Evolutionary conservation across 2,329 filamentous ascomycete species (phyloP).

Genomic region (Claviceps sp.): DNA sequence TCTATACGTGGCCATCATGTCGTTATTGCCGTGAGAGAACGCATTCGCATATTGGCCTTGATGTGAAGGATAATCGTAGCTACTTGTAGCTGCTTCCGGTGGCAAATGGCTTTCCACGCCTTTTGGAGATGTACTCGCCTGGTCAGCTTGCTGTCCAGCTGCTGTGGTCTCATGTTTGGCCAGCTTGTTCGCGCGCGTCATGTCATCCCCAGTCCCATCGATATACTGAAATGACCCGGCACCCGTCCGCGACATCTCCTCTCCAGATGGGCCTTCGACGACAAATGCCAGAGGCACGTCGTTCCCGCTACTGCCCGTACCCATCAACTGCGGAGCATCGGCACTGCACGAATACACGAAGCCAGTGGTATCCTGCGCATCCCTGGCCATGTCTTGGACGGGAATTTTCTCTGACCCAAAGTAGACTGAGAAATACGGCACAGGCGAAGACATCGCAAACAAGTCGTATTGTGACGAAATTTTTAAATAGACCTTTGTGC

Average conservation of each 20-base stretch:
- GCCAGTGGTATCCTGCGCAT: slow-evolving; percentile 40
- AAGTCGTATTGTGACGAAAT: slow-evolving; percentile 66
- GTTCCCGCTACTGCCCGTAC: slow-evolving; percentile 34
- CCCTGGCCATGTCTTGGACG: slow-evolving; percentile 47
- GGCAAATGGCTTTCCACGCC: slow-evolving; percentile 23
- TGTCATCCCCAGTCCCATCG: slow-evolving; percentile 34
- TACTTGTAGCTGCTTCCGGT: slow-evolving; percentile 28
- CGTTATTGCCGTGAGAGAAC: slow-evolving; percentile 30
- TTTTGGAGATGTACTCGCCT: slow-evolving; percentile 29
- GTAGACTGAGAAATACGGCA: slow-evolving; percentile 48
- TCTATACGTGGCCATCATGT: slow-evolving; percentile 43
- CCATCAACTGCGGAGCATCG: slow-evolving; percentile 50
- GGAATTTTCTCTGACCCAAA: slow-evolving; percentile 66
- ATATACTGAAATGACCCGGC: slow-evolving; percentile 35
- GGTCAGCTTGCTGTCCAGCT: slow-evolving; percentile 23
- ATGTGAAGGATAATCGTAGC: slow-evolving; percentile 32
- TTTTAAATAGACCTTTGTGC: slow-evolving; percentile 60
- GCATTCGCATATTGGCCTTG: slow-evolving; percentile 24
- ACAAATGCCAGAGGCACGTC: slow-evolving; percentile 42
- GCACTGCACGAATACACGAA: slow-evolving; percentile 61
- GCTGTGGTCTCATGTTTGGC: slow-evolving; percentile 23
- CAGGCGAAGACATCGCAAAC: slow-evolving; percentile 37
- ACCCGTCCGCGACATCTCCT: slow-evolving; percentile 37
- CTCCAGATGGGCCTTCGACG: slow-evolving; percentile 36
- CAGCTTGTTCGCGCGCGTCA: slow-evolving; percentile 24